Conservation (phyloP, 2,329 filamentous ascomycete species). For the Xylaria hypoxylon region DNA sequence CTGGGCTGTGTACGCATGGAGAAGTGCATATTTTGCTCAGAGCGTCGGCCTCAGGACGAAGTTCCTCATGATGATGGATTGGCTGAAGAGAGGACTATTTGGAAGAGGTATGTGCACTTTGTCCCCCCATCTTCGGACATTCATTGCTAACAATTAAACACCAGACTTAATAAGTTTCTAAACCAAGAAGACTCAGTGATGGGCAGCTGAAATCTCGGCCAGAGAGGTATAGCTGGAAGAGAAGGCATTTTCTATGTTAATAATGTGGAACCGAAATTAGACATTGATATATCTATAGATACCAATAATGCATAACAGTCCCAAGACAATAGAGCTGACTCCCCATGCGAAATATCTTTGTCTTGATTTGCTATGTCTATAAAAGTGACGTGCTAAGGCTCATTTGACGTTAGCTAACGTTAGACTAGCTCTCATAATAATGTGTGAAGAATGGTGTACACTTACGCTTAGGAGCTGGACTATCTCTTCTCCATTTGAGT, state of each 20-base stretch:
- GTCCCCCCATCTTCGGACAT: background rate
- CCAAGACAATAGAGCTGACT: background rate
- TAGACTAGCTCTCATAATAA: background rate
- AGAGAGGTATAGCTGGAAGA: background rate
- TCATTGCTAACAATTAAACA: conserved; percentile 21
- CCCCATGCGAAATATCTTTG: background rate
- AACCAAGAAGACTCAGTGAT: background rate
- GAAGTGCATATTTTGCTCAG: conserved; percentile 96
- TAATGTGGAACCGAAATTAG: conserved; percentile 8
- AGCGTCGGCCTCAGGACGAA: conserved; percentile 93
- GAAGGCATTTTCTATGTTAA: background rate
- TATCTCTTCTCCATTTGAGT: no score
- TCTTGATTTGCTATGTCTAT: background rate
- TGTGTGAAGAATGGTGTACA: no score
- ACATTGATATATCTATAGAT: conserved; percentile 14
- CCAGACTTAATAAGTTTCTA: conserved; percentile 50
- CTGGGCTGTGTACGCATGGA: conserved; percentile 95
- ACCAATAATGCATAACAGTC: conserved; percentile 4
- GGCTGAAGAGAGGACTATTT: conserved; percentile 96
- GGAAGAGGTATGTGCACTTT: conserved; percentile 79
- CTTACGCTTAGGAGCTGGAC: no score
- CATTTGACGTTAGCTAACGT: background rate
- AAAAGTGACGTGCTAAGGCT: background rate
- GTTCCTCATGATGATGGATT: conserved; percentile 94
- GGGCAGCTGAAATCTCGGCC: background rate